Conservation (phyloP, 1,284 basidiomycete genomes). For the Trichosporon sp. region DNA sequence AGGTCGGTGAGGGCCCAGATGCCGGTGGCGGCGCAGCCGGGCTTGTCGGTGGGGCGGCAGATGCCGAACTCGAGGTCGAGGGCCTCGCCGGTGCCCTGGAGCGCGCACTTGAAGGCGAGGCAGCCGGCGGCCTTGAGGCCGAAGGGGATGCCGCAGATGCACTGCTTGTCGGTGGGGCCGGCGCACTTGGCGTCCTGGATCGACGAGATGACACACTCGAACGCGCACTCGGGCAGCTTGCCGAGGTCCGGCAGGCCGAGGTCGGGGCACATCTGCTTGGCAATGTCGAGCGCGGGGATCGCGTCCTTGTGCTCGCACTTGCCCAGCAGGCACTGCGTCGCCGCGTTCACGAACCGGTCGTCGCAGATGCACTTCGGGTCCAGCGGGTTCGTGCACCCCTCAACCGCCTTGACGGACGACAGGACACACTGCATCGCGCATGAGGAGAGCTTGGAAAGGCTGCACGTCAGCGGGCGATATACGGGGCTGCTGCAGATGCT, state of each 20-base stretch:
- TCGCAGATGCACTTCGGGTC: constrained; percentile 12
- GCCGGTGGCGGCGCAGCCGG: constrained; percentile 4
- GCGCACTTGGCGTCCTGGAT: neutral
- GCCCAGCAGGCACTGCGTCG: neutral
- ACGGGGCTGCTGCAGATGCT: neutral
- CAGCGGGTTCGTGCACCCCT: constrained; percentile 7
- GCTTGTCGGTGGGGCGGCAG: neutral
- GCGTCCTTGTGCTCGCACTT: constrained; percentile 4
- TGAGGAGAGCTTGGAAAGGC: constrained; percentile 1
- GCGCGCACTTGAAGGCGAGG: constrained; percentile 1
- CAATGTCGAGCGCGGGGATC: neutral
- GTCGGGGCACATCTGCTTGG: constrained; percentile 6
- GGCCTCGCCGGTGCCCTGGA: neutral
- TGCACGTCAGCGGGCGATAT: neutral
- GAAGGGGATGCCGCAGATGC: constrained; percentile 7
- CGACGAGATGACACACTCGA: constrained; percentile 7
- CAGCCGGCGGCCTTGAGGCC: neutral
- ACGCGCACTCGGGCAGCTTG: neutral
- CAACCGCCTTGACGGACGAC: neutral
- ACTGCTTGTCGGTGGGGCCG: constrained; percentile 9
- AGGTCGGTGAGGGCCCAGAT: constrained; percentile 8
- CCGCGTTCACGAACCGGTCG: neutral
- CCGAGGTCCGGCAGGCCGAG: constrained; percentile 7
- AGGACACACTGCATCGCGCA: constrained; percentile 2
- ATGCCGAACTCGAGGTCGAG: constrained; percentile 8